phyloP scores from a whole-genome alignment of 495 filamentous ascomycete species.

The Filosporella fistucella region DNA sequence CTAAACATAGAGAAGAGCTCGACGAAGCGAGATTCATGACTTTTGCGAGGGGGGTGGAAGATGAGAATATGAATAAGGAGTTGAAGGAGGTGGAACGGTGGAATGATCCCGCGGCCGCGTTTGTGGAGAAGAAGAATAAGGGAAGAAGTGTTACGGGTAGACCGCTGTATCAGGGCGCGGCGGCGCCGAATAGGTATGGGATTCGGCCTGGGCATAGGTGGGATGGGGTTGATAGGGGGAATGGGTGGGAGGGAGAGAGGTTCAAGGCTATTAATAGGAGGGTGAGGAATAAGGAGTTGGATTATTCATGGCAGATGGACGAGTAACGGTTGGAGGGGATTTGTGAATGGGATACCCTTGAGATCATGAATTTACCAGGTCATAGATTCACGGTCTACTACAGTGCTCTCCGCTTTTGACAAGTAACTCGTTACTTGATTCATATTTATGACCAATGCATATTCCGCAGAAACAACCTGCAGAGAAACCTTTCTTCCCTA shows the following conservation, averaged over 20 bases:
- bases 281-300: constrained; percentile 67
- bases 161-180: constrained; percentile 75
- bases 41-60: constrained; percentile 74
- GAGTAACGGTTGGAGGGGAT: too few relatives aligned
- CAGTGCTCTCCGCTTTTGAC: too few relatives aligned
- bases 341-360: too few relatives aligned
- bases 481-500: too few relatives aligned
- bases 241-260: constrained; percentile 92
- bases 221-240: constrained; percentile 96
- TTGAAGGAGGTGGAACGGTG: constrained; percentile 70
- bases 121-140: constrained; percentile 50
- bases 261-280: constrained; percentile 80
- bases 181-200: constrained; percentile 87
- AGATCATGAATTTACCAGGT: too few relatives aligned
- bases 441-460: too few relatives aligned
- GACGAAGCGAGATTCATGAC: constrained; percentile 76
- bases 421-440: too few relatives aligned
- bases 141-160: constrained; percentile 52
- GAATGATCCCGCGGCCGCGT: constrained; percentile 90
- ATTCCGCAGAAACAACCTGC: too few relatives aligned
- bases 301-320: constrained; percentile 96
- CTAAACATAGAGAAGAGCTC: constrained; percentile 49
- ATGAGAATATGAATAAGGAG: constrained; percentile 79
- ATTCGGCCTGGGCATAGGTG: constrained; percentile 89
- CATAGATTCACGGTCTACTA: too few relatives aligned